phyloP scores from a whole-genome alignment of 345 rosid species.

The Eucalyptus tenuipes region DNA sequence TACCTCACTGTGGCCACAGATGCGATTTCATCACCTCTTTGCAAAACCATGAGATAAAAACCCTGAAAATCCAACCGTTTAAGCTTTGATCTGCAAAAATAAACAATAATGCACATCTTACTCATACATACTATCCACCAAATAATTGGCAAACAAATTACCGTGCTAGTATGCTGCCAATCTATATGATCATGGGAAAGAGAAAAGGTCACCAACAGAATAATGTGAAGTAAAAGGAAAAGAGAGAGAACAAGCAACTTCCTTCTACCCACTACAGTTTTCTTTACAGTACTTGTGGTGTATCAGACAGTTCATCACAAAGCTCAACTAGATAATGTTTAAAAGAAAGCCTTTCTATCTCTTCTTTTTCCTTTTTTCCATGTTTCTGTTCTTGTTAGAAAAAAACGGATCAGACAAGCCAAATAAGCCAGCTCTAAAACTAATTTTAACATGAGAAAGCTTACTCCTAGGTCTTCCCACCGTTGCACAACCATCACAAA shows the following conservation, averaged over 20 bases:
- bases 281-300: background rate
- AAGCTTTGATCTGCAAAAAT: slow-evolving; percentile 18
- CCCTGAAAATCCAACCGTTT: slow-evolving; percentile 26
- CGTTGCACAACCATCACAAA: background rate
- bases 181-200: background rate
- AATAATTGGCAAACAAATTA: background rate
- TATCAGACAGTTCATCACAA: background rate
- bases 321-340: background rate
- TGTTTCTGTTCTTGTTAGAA: background rate
- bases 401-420: background rate
- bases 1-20: slow-evolving; percentile 33
- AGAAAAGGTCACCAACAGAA: background rate
- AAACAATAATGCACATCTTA: background rate
- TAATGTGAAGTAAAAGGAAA: background rate
- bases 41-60: slow-evolving; percentile 27
- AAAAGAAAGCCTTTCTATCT: background rate
- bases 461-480: background rate
- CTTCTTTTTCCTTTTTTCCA: background rate
- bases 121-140: background rate
- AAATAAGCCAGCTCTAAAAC: background rate
- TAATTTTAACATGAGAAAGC: background rate
- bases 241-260: background rate
- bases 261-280: background rate
- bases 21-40: slow-evolving; percentile 18
- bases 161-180: background rate